phyloP scores from a whole-genome alignment of 257 asterid genomes.

The Leonotis leonurus region DNA sequence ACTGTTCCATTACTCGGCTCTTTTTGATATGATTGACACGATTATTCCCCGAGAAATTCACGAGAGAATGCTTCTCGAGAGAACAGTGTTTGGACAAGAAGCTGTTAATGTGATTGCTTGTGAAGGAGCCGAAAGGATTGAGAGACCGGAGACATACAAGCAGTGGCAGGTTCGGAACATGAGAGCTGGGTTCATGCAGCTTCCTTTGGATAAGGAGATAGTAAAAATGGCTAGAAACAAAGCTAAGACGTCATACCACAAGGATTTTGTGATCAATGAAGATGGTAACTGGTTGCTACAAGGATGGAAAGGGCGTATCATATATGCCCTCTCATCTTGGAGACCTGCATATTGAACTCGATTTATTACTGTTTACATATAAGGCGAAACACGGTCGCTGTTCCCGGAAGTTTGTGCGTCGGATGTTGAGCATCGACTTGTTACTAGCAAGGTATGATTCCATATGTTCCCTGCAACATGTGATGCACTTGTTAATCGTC shows the following conservation, averaged over 20 bases:
- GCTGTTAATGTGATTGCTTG: constrained; percentile 50
- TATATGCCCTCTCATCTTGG: constrained; percentile 43
- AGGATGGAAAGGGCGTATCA: constrained; percentile 57
- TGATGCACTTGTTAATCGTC: not conserved
- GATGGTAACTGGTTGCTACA: constrained; percentile 52
- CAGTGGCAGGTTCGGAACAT: constrained; percentile 52
- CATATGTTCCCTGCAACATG: not conserved
- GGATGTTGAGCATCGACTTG: not conserved
- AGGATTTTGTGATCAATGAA: constrained; percentile 42
- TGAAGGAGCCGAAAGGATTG: constrained; percentile 42
- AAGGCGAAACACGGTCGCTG: not conserved
- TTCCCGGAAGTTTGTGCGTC: not conserved
- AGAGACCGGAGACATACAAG: constrained; percentile 58
- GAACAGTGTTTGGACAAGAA: constrained; percentile 34
- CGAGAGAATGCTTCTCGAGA: constrained; percentile 45
- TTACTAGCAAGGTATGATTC: not conserved
- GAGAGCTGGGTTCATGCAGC: constrained; percentile 46
- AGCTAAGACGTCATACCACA: constrained; percentile 29
- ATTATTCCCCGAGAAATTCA: constrained; percentile 36
- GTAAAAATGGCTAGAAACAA: constrained; percentile 22
- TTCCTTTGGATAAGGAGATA: constrained; percentile 38
- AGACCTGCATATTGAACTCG: constrained; percentile 25
- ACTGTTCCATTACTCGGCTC: constrained; percentile 36
- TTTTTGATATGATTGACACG: constrained; percentile 52
- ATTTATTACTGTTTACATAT: not conserved